phyloP scores from a whole-genome alignment of 345 rosid species.

The Dipteronia dyeriana region DNA sequence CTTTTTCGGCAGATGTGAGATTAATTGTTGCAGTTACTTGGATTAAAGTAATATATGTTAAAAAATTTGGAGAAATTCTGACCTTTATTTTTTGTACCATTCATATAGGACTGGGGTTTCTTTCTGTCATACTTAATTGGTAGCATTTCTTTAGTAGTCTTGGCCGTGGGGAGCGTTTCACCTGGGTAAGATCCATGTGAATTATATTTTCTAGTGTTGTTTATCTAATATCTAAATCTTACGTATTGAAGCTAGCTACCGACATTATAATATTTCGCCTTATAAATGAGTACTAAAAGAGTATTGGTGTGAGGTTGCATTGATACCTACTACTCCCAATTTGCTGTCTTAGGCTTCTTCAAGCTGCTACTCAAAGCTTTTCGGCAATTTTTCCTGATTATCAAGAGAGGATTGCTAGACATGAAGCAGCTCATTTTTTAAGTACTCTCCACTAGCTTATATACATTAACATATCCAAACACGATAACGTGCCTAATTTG shows the following conservation, averaged over 20 bases:
- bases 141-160: slow-evolving; percentile 81
- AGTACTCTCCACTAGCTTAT: slow-evolving; percentile 36
- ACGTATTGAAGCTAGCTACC: not conserved
- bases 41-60: not conserved
- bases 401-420: slow-evolving; percentile 78
- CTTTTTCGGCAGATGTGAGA: not conserved
- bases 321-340: slow-evolving; percentile 3
- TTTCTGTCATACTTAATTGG: slow-evolving; percentile 89
- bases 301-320: not conserved
- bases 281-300: not conserved
- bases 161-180: slow-evolving; percentile 84
- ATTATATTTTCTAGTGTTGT: not conserved
- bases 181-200: slow-evolving; percentile 60
- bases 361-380: slow-evolving; percentile 80
- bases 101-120: slow-evolving; percentile 92
- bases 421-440: slow-evolving; percentile 94
- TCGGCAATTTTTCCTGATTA: slow-evolving; percentile 84
- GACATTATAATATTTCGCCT: not conserved
- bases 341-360: slow-evolving; percentile 62
- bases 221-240: not conserved
- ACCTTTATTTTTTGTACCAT: not conserved
- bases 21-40: not conserved
- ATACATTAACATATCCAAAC: not conserved
- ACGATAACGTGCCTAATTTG: not conserved
- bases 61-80: not conserved